These are phyloP conservation scores for Lagenaria siceraria DNA, from an alignment of 306 rosid species.

Conservation along the genomic window DNA sequence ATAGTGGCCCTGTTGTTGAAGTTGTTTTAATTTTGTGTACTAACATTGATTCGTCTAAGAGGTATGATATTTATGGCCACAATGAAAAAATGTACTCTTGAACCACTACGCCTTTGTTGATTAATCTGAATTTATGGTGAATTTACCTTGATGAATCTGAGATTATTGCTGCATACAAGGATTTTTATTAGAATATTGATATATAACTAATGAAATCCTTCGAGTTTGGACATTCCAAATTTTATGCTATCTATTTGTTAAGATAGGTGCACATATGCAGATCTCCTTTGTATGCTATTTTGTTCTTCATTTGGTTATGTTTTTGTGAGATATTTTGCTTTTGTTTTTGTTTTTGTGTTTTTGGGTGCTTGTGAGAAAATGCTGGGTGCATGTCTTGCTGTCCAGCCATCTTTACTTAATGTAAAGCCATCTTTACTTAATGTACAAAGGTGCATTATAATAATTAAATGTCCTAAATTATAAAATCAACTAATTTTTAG, in stretches of 20 bases:
- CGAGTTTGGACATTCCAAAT: neutral
- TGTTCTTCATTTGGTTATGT: neutral
- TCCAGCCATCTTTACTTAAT: neutral
- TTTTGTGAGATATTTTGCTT: neutral
- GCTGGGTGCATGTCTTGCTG: neutral
- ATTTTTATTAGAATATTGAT: too few relatives aligned
- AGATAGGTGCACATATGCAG: neutral
- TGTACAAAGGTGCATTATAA: neutral
- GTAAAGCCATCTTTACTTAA: neutral
- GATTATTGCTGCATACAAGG: too few relatives aligned
- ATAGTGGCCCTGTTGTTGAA: constrained; percentile 34
- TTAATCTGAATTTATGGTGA: neutral
- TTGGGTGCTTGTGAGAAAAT: neutral
- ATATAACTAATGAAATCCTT: too few relatives aligned
- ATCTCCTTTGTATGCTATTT: neutral
- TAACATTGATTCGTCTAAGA: constrained; percentile 28
- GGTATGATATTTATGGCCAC: constrained; percentile 34
- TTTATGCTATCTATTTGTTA: neutral
- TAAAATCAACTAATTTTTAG: neutral
- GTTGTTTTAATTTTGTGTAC: constrained; percentile 53
- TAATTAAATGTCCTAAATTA: neutral
- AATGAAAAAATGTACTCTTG: neutral
- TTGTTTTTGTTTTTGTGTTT: neutral
- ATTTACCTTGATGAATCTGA: neutral
- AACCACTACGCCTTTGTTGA: neutral